Conservation (phyloP, 768 basidiomycete species). For the Sarcodon aspratus region DNA sequence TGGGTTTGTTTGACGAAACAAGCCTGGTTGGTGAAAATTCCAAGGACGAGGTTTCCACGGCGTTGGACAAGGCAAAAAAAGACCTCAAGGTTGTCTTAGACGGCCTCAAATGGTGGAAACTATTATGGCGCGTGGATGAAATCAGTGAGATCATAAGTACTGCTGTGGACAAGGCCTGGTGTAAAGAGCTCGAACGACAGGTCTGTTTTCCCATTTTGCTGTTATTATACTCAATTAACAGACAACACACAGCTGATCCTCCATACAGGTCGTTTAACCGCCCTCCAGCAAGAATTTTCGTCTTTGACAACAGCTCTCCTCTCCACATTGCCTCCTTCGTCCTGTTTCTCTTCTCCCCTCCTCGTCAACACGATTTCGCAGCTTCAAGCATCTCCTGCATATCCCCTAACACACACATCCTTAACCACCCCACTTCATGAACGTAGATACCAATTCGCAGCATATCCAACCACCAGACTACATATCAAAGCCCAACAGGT, state of each 20-base stretch:
- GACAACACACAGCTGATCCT: constrained; percentile 40
- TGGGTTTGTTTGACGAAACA: constrained; percentile 8
- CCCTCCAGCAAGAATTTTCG: constrained; percentile 32
- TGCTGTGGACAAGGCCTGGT: constrained; percentile 24
- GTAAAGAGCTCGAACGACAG: constrained; percentile 19
- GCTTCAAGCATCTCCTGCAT: constrained; percentile 32
- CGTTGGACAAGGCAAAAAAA: constrained; percentile 16
- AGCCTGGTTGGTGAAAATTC: constrained; percentile 3
- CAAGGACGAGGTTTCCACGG: constrained; percentile 12
- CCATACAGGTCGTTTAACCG: constrained; percentile 48
- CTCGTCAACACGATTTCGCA: constrained; percentile 51
- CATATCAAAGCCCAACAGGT: constrained; percentile 55
- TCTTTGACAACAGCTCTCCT: constrained; percentile 29
- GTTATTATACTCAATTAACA: neutral
- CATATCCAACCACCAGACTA: constrained; percentile 42
- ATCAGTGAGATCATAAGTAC: constrained; percentile 21
- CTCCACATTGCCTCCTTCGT: constrained; percentile 22
- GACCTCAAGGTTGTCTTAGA: constrained; percentile 19
- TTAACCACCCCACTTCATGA: constrained; percentile 39
- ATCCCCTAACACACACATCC: constrained; percentile 29
- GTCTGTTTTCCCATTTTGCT: constrained; percentile 4
- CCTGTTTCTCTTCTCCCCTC: constrained; percentile 35
- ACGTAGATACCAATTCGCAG: constrained; percentile 42
- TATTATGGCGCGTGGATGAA: constrained; percentile 29
- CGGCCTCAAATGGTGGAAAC: constrained; percentile 26